Evolutionary conservation across 352 stramenopile genomes (phyloP).

Genomic region (Phytophthora kernoviae): DNA sequence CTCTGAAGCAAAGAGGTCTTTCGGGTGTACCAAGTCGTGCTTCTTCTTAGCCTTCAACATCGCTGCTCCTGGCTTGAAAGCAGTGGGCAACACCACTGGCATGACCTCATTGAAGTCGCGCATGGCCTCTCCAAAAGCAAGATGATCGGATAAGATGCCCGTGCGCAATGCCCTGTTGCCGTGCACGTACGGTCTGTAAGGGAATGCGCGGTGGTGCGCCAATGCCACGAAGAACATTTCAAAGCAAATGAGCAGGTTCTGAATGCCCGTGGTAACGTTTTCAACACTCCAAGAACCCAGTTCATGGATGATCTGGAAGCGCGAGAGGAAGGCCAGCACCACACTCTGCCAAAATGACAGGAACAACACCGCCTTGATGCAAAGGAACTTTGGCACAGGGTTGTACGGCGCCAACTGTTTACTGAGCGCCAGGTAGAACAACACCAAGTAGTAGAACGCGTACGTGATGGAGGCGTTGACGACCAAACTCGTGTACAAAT

Average conservation of each 20-base stretch:
- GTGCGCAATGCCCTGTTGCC: constrained; percentile 56
- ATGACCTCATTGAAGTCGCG: constrained; percentile 93
- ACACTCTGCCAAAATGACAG: constrained; percentile 98
- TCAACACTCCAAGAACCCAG: constrained; percentile 94
- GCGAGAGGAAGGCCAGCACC: constrained; percentile 89
- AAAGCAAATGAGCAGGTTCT: constrained; percentile 99
- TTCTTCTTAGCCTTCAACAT: constrained; percentile 70
- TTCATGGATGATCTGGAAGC: constrained; percentile 90
- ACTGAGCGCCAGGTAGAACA: constrained; percentile 96
- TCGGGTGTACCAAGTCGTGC: constrained; percentile 24
- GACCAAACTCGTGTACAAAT: constrained; percentile 93
- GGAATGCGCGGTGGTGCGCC: constrained; percentile 97
- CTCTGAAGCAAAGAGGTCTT: constrained; percentile 54
- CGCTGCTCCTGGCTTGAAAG: constrained; percentile 75
- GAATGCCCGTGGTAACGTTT: constrained; percentile 96
- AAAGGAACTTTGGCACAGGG: constrained; percentile 98
- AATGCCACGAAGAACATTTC: constrained; percentile 98
- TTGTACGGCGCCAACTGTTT: constrained; percentile 92
- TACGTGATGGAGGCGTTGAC: constrained; percentile 97
- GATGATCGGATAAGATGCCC: constrained; percentile 90
- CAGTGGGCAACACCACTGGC: constrained; percentile 81
- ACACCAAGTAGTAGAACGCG: constrained; percentile 96
- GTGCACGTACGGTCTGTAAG: constrained; percentile 84
- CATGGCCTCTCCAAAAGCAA: constrained; percentile 94
- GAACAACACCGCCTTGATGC: constrained; percentile 99